Evolutionary conservation across 306 rosid species (phyloP), one percentile per base, ranked within the genome.

Genomic region (Prunus padus): DNA sequence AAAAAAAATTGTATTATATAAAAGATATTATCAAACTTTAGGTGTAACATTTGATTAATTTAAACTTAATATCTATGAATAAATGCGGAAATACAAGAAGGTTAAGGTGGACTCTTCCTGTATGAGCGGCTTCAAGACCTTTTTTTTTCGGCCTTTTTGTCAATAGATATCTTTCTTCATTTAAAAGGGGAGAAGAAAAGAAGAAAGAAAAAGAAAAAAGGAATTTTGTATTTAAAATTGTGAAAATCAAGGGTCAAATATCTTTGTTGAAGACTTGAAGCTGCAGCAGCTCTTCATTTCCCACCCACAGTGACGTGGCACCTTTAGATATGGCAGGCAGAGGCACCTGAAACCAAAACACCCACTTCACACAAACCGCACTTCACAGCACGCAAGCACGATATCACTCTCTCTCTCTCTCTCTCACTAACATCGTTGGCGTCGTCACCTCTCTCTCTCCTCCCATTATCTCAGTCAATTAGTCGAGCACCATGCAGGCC

Each of bases 401-500:
- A 30, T 2, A 70, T n/a, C 54, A 31, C 10, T 28, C 44, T 11
- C 50, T 2, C 20, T 2, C 40, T 7, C 44, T 11, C 71, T 23
- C 56, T 5, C 51, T 57, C 8, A 8, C 14, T 42, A 52, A 45
- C 86, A 47, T 86, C 44, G 85, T 59, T 79, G 68, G 67, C 74
- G 72, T 79, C 88, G 84, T 33, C 86, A 8, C 31, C 67, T 2
- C 10, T 1, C 74, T 16, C 65, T 25, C 75, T 61, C 75, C 50
- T 7, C 72, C 5, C 56, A 33, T 19, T 37, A 37, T 22, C 73
- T n/a, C 19, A 65, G 31, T 12, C 51, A 13, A 72, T 66, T 22
- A 12, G 60, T 40, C 55, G 23, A 2, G 72, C 74, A 71, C 86
- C 52, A 92, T 92, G 97, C 96, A 92, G 25, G 78, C 92, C 1